Percentiles rank a stretch among this genome's conserved stretches.
Conservation (phyloP, 768 basidiomycete genomes). For the Suillus ampliporus region DNA sequence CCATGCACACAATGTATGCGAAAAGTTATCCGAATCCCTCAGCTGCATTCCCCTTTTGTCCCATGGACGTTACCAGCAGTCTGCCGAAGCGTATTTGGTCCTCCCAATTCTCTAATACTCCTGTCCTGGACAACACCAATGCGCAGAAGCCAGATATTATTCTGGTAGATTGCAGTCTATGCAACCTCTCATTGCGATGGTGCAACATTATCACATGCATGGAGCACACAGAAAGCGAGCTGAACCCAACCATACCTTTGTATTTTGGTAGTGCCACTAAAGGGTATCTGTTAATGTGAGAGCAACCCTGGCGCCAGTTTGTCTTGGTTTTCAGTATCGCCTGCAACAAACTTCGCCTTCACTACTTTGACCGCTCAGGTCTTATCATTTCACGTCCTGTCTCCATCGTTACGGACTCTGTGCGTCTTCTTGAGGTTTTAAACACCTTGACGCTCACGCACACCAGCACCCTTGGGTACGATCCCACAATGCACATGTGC, state of each 20-base stretch:
- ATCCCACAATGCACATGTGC: constrained; percentile 5
- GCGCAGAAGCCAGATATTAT: background rate
- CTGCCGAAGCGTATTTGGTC: background rate
- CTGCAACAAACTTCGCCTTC: background rate
- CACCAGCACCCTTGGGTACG: background rate
- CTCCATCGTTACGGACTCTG: background rate
- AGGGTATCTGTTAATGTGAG: background rate
- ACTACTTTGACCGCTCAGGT: constrained; percentile 3
- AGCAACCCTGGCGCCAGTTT: background rate
- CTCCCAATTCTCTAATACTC: background rate
- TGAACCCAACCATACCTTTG: background rate
- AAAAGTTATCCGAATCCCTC: background rate
- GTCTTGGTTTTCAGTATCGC: background rate
- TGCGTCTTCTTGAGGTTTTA: background rate
- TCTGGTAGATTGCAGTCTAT: background rate
- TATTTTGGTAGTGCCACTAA: background rate
- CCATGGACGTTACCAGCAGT: background rate
- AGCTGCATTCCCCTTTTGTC: background rate
- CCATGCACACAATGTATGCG: background rate
- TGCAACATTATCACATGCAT: background rate
- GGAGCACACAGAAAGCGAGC: background rate
- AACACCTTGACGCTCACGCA: background rate
- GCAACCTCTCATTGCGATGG: background rate
- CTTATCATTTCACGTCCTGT: background rate
- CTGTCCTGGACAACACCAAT: background rate